These are phyloP conservation scores for Alnus rubra DNA, from an alignment of 306 rosid species.

Conservation along the genomic window DNA sequence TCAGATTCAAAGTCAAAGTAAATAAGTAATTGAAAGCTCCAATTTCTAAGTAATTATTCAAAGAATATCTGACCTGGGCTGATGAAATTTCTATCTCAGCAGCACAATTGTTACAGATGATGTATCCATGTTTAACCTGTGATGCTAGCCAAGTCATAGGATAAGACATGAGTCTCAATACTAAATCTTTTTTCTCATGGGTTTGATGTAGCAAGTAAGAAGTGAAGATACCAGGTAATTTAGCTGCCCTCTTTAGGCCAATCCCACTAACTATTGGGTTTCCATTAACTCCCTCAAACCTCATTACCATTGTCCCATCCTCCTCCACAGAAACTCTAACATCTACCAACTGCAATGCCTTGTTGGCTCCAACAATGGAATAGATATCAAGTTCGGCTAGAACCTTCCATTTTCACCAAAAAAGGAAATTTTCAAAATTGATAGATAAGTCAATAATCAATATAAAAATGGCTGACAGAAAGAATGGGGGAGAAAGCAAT, in stretches of 20 bases:
- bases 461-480: background rate
- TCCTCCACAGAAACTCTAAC: slow-evolving; percentile 22
- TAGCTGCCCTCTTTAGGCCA: slow-evolving; percentile 16
- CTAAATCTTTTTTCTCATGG: background rate
- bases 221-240: slow-evolving; percentile 20
- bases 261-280: slow-evolving; percentile 32
- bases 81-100: slow-evolving; percentile 25
- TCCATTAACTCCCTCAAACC: slow-evolving; percentile 32
- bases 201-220: slow-evolving; percentile 3
- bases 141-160: slow-evolving; percentile 14
- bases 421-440: background rate
- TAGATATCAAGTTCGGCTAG: slow-evolving; percentile 26
- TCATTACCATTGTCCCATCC: slow-evolving; percentile 21
- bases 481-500: background rate
- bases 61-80: slow-evolving; percentile 24
- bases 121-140: slow-evolving; percentile 5
- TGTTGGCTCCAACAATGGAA: slow-evolving; percentile 32
- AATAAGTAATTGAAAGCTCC: background rate
- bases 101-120: slow-evolving; percentile 26
- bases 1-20: background rate
- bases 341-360: slow-evolving; percentile 22
- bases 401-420: slow-evolving; percentile 20
- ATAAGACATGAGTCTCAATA: slow-evolving; percentile 16
- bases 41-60: background rate
- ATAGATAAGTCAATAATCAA: background rate